Percentiles rank a stretch among this genome's conserved stretches.
phyloP scores from a whole-genome alignment of 495 filamentous ascomycete genomes.

The Aspergillus haitiensis region DNA sequence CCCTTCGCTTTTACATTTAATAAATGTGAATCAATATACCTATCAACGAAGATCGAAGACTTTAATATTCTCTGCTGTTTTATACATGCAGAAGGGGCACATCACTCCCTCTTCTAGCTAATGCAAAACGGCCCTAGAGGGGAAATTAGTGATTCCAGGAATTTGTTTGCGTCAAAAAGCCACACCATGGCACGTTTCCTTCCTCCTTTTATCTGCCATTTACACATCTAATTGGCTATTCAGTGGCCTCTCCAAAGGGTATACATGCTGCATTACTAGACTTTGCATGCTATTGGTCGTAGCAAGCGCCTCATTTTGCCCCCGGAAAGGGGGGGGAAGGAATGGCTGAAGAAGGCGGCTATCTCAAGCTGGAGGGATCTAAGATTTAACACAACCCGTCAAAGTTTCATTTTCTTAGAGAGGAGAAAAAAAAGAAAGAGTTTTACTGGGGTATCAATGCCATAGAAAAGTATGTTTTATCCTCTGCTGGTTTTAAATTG shows the following conservation, averaged over 20 bases:
- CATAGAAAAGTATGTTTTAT: too few relatives aligned
- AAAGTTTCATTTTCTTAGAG: too few relatives aligned
- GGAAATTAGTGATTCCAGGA: constrained; percentile 1
- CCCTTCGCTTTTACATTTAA: background rate
- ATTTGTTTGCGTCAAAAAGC: background rate
- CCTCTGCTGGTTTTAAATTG: background rate
- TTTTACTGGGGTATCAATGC: too few relatives aligned
- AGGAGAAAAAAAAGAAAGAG: too few relatives aligned
- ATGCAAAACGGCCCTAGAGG: background rate
- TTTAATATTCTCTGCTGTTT: background rate
- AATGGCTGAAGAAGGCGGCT: background rate
- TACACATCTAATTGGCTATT: background rate
- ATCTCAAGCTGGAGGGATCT: background rate
- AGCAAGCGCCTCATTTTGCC: background rate
- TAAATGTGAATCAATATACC: background rate
- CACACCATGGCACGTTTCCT: constrained; percentile 1
- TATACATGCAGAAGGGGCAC: background rate
- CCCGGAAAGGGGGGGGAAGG: background rate
- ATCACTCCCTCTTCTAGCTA: background rate
- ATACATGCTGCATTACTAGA: background rate
- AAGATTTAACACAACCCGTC: too few relatives aligned
- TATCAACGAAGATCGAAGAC: background rate
- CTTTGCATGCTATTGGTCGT: background rate
- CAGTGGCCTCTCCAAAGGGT: background rate
- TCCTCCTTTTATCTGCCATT: background rate